phyloP scores from a whole-genome alignment of 768 basidiomycete genomes.

The Mycena vulgaris region DNA sequence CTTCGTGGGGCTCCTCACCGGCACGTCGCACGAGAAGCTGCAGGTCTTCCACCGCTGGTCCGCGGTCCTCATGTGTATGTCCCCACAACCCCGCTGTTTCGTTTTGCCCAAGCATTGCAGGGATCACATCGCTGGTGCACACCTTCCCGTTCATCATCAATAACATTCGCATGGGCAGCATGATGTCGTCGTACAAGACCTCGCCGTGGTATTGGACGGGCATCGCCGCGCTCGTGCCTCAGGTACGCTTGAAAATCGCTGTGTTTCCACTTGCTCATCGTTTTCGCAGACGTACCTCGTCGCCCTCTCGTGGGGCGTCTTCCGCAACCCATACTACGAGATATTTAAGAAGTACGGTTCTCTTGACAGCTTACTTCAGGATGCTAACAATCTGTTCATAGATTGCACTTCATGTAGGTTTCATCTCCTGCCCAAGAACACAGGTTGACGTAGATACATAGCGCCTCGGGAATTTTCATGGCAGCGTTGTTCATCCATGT shows the following conservation, averaged over 20 bases:
- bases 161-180: constrained; percentile 42
- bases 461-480: constrained; percentile 51
- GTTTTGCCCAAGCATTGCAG: too few relatives aligned
- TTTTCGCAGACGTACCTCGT: constrained; percentile 45
- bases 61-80: constrained; percentile 52
- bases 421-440: not conserved
- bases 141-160: constrained; percentile 53
- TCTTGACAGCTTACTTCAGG: not conserved
- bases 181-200: constrained; percentile 39
- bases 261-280: not conserved
- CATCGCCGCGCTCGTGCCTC: constrained; percentile 51
- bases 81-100: not conserved
- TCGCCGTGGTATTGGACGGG: constrained; percentile 50
- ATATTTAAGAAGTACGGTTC: constrained; percentile 49
- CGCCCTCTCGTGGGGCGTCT: constrained; percentile 48
- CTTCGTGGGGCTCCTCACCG: constrained; percentile 48
- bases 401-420: constrained; percentile 43
- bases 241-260: constrained; percentile 33
- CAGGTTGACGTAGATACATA: constrained; percentile 10
- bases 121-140: constrained; percentile 51
- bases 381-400: not conserved
- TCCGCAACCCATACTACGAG: constrained; percentile 52
- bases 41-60: constrained; percentile 56
- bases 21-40: constrained; percentile 54
- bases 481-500: constrained; percentile 52